Conservation (phyloP, 768 basidiomycete species). For the Boletus tylopilopsis region DNA sequence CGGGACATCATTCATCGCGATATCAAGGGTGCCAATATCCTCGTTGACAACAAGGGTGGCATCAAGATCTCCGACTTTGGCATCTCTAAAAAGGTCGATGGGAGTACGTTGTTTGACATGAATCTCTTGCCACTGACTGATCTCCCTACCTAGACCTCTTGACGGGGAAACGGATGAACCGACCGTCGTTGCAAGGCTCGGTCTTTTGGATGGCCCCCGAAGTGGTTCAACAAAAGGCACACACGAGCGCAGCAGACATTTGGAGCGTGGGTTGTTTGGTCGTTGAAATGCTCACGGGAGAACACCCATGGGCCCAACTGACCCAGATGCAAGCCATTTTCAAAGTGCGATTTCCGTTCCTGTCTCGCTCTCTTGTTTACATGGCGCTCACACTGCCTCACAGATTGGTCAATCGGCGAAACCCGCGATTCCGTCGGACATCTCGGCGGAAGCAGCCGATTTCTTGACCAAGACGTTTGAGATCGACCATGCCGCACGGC, state of each 20-base stretch:
- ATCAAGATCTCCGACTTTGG: conserved; percentile 98
- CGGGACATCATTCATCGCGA: conserved; percentile 96
- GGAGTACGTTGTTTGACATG: conserved; percentile 59
- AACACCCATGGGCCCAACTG: conserved; percentile 92
- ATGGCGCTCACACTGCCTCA: neutral
- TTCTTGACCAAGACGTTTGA: conserved; percentile 88
- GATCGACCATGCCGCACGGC: conserved; percentile 74
- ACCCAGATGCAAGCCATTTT: conserved; percentile 99
- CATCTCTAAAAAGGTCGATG: conserved; percentile 96
- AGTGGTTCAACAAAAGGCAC: conserved; percentile 92
- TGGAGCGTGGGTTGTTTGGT: conserved; percentile 96
- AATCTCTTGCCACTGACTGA: conserved; percentile 13
- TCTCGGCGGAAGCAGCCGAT: conserved; percentile 81
- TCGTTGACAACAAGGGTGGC: conserved; percentile 96
- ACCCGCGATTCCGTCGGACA: conserved; percentile 87
- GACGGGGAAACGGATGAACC: conserved; percentile 68
- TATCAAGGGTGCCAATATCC: conserved; percentile 98
- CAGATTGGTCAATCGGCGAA: conserved; percentile 89
- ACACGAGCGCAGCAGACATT: conserved; percentile 91
- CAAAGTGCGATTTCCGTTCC: conserved; percentile 49
- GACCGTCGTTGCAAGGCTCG: conserved; percentile 94
- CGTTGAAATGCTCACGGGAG: conserved; percentile 95
- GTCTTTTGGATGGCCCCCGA: conserved; percentile 99
- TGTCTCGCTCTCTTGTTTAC: neutral
- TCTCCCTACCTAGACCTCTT: conserved; percentile 33